Evolutionary conservation across 805 yeast species (phyloP).

Genomic region (Wickerhamiella azymoides): DNA sequence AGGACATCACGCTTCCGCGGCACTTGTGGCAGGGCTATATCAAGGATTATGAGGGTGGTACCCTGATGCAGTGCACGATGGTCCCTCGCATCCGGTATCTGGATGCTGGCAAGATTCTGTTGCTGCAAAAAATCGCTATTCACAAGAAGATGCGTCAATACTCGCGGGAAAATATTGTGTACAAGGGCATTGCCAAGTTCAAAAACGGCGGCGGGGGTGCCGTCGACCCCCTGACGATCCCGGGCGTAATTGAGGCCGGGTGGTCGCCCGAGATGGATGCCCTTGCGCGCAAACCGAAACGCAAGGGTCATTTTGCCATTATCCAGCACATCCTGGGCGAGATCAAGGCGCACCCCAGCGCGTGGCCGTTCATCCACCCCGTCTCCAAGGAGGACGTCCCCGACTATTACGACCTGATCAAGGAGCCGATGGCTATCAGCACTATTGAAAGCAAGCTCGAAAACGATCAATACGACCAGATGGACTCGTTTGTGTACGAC

Average conservation of each 20-base stretch:
- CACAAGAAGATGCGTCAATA: slow-evolving; percentile 60
- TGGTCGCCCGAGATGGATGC: slow-evolving; percentile 99
- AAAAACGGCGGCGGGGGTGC: slow-evolving; percentile 23
- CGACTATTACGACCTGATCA: slow-evolving; percentile 89
- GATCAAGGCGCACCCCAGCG: slow-evolving; percentile 84
- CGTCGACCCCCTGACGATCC: slow-evolving; percentile 63
- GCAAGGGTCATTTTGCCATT: slow-evolving; percentile 87
- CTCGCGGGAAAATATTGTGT: slow-evolving; percentile 63
- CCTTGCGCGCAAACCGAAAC: slow-evolving; percentile 82
- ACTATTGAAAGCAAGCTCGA: slow-evolving; percentile 92
- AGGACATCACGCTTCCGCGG: slow-evolving; percentile 77
- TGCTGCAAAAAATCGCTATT: slow-evolving; percentile 85
- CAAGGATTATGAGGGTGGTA: slow-evolving; percentile 98
- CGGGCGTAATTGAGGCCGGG: slow-evolving; percentile 86
- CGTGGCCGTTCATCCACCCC: slow-evolving; percentile 95
- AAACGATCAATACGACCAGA: slow-evolving; percentile 76
- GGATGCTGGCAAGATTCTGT: slow-evolving; percentile 72
- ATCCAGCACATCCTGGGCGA: slow-evolving; percentile 84
- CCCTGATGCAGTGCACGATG: slow-evolving; percentile 94
- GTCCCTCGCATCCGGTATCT: slow-evolving; percentile 76
- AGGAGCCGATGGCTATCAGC: slow-evolving; percentile 94
- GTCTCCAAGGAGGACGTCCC: slow-evolving; percentile 90
- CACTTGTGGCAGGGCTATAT: slow-evolving; percentile 96
- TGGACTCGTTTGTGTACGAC: slow-evolving; percentile 87
- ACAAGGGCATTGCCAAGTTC: slow-evolving; percentile 71